Conservation (phyloP, 2,329 filamentous ascomycete genomes). For the Hymenoscyphus fraxineus region DNA sequence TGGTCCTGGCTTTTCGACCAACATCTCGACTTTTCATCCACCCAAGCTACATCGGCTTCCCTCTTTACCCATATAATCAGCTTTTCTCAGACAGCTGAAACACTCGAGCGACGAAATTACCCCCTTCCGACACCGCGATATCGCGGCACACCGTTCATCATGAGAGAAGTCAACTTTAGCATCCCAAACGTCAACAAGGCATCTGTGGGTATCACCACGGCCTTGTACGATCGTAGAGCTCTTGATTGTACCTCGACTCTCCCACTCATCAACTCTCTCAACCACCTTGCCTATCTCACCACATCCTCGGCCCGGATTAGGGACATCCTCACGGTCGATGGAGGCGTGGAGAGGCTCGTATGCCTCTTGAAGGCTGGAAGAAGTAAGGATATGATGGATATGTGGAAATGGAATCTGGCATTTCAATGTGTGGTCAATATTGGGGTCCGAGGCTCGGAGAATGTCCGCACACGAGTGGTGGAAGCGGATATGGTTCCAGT, state of each 20-base stretch:
- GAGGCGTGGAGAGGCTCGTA: slow-evolving; percentile 91
- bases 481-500: slow-evolving; percentile 99
- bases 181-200: slow-evolving; percentile 99
- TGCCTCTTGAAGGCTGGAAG: slow-evolving; percentile 97
- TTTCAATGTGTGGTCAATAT: slow-evolving; percentile 99
- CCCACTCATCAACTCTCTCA: slow-evolving; percentile 96
- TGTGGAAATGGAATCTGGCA: slow-evolving; percentile 99
- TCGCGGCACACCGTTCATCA: slow-evolving; percentile 48
- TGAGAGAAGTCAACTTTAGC: slow-evolving; percentile 99
- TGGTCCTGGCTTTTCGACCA: neutral
- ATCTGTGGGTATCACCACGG: slow-evolving; percentile 96
- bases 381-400: slow-evolving; percentile 98
- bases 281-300: slow-evolving; percentile 96
- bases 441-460: slow-evolving; percentile 90
- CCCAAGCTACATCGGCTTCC: slow-evolving; percentile 23
- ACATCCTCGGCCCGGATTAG: slow-evolving; percentile 96
- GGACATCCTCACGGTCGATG: slow-evolving; percentile 97
- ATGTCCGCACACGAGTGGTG: slow-evolving; percentile 88
- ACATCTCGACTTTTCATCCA: neutral
- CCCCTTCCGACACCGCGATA: slow-evolving; percentile 21
- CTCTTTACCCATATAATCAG: slow-evolving; percentile 10
- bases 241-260: slow-evolving; percentile 98
- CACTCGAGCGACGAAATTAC: slow-evolving; percentile 15
- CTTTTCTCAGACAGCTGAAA: slow-evolving; percentile 20
- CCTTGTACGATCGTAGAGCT: slow-evolving; percentile 93